These are phyloP conservation scores for Pythium utonaiense DNA, from an alignment of 352 stramenopile genomes.

Conservation along the genomic window DNA sequence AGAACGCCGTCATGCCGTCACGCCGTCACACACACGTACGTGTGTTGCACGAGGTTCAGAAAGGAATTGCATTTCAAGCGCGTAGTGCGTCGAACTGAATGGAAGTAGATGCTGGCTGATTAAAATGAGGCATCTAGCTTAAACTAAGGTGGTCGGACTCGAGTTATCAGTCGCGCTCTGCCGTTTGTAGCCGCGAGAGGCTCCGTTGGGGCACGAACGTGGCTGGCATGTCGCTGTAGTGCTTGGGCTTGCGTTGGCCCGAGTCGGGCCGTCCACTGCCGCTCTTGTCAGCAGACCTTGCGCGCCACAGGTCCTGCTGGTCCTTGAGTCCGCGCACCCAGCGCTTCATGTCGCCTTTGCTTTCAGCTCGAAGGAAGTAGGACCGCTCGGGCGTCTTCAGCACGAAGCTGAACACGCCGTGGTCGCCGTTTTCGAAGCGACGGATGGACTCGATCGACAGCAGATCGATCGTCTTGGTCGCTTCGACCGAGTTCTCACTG, in stretches of 20 bases:
- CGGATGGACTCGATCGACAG: conserved; percentile 74
- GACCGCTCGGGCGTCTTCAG: conserved; percentile 71
- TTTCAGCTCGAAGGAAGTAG: conserved; percentile 79
- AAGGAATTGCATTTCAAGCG: not conserved
- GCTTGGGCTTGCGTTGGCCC: conserved; percentile 49
- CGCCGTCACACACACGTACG: not conserved
- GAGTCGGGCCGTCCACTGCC: conserved; percentile 23
- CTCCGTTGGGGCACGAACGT: conserved; percentile 36
- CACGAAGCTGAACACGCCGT: conserved; percentile 78
- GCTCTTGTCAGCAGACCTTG: conserved; percentile 35
- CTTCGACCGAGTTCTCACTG: conserved; percentile 47
- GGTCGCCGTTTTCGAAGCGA: conserved; percentile 79
- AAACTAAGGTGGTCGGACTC: not conserved
- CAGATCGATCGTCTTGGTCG: conserved; percentile 73
- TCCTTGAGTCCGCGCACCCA: conserved; percentile 80
- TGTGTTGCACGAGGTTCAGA: not conserved
- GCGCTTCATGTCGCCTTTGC: conserved; percentile 86
- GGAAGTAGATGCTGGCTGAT: not conserved
- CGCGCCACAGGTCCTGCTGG: conserved; percentile 80
- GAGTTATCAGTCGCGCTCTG: conserved; percentile 9
- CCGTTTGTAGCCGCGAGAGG: conserved; percentile 30
- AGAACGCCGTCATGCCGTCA: not conserved
- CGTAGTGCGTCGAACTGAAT: not conserved
- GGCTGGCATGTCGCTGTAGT: conserved; percentile 65
- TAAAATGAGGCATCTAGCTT: not conserved